Evolutionary conservation across 2,329 filamentous ascomycete species (phyloP).

Genomic region (Beauveria scarabaeidicola): DNA sequence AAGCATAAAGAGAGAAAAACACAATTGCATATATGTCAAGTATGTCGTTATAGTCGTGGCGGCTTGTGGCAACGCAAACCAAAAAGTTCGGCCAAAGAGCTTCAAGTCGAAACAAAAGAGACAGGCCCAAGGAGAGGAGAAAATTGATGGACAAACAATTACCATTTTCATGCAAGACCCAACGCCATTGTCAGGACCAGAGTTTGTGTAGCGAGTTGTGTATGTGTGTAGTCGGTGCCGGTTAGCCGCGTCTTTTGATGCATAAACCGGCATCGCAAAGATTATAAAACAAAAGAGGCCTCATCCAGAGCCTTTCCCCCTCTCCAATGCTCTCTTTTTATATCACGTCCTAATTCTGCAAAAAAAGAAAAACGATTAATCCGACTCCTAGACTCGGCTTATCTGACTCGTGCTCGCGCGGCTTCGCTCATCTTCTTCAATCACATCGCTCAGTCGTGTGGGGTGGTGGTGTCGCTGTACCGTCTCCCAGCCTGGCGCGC

Average conservation of each 20-base stretch:
- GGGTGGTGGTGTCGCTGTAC: slow-evolving; percentile 77
- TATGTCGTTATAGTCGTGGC: slow-evolving; percentile 8
- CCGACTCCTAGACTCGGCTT: slow-evolving; percentile 31
- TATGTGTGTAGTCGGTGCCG: neutral
- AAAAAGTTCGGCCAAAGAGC: neutral
- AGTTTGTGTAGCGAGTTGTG: neutral
- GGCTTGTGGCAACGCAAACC: neutral
- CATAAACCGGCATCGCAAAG: neutral
- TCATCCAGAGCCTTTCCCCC: neutral
- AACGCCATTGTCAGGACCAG: slow-evolving; percentile 1
- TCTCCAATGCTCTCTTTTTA: neutral
- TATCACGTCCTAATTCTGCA: neutral
- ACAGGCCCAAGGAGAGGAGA: neutral
- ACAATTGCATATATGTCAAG: slow-evolving; percentile 2
- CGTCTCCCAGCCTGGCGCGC: slow-evolving; percentile 64
- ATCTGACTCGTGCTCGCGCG: slow-evolving; percentile 61
- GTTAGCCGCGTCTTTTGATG: neutral
- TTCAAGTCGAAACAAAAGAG: neutral
- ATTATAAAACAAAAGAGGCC: neutral
- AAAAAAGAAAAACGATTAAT: slow-evolving; percentile 2
- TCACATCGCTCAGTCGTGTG: slow-evolving; percentile 78
- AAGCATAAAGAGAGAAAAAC: neutral
- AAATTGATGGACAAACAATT: neutral
- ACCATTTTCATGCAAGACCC: slow-evolving; percentile 1
- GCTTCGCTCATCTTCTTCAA: slow-evolving; percentile 75